Evolutionary conservation across 345 rosid species (phyloP), one percentile per base, ranked within the genome.

Genomic region (Camelina neglecta): DNA sequence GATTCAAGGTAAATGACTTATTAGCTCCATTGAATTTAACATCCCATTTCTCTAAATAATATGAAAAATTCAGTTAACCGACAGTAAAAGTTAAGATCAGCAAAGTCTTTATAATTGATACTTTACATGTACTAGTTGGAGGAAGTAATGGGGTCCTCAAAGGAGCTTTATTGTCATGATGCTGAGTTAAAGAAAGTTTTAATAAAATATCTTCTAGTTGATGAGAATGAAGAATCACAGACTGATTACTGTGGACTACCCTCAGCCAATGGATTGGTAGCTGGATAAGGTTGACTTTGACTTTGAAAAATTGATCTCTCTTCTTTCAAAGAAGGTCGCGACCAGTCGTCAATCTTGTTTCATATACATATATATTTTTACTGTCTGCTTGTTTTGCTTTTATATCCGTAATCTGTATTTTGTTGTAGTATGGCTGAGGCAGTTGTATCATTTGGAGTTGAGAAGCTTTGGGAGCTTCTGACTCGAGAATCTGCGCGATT

Each of bases 391-490:
- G 48, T 13, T 13, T 44, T 13, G 48, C 48, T 44, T 44, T 44
- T 16, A 44, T 24, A 24, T 44, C 16, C 2, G n/a, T 44, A 16
- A 5, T 44, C 0, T 44, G n/a, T 44, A 12, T 1, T 44, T 44
- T 44, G 48, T 44, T 44, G 48, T 44, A 4, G 48, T 44, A 44
- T 62, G 67, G 67, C 67, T 13, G 83, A 72, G 62, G 65, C 59
- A 45, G 75, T 67, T 7, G 65, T 73, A 15, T 33, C 74, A 8
- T 81, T 60, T 50, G 75, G 33, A 48, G 68, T 73, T 8, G 42
- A 81, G 50, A 81, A 73, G 50, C 67, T 73, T 15, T 45, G 45
- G 13, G 72, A 68, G 24, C 15, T 72, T 20, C 51, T 76, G 11
- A 38, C 8, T 45, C 75, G 42, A 33, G 65, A 69, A 42, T 42